Evolutionary conservation across 495 filamentous ascomycete species (phyloP).

Genomic region (Aspergillus panamensis): DNA sequence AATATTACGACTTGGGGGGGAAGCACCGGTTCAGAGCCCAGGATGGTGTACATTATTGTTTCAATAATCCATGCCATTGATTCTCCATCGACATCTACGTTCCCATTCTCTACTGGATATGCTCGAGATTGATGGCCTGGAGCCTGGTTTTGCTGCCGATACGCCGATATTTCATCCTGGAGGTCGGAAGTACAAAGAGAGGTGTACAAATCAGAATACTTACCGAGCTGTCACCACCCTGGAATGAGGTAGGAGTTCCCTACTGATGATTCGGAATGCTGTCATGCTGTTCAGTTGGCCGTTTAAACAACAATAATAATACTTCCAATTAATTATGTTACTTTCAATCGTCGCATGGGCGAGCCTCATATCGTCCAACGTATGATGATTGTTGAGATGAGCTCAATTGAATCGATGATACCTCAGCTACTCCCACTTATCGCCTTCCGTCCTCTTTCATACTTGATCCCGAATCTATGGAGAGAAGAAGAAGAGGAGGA

Average conservation of each 20-base stretch:
- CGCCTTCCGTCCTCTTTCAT: no score
- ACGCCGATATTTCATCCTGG: conserved; percentile 13
- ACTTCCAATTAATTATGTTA: no score
- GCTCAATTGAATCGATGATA: no score
- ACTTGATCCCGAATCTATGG: background rate
- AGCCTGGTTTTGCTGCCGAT: conserved; percentile 11
- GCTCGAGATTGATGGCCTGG: conserved; percentile 1
- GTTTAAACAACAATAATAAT: no score
- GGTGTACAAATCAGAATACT: background rate
- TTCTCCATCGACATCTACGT: conserved; percentile 13
- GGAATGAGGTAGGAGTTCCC: no score
- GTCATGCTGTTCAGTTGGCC: no score
- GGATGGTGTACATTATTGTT: background rate
- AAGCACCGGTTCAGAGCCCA: background rate
- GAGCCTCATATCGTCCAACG: no score
- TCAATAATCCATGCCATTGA: conserved; percentile 1
- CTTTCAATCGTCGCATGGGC: no score
- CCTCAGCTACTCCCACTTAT: no score
- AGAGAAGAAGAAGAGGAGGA: background rate
- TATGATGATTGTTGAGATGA: no score
- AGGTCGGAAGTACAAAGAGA: background rate
- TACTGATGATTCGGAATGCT: no score
- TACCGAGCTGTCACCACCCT: background rate
- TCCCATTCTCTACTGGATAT: conserved; percentile 1
- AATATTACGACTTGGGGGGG: conserved; percentile 2